Evolutionary conservation across 2,329 filamentous ascomycete genomes (phyloP), one percentile per base, ranked within the genome.

Genomic region (Fusarium veterinarium): DNA sequence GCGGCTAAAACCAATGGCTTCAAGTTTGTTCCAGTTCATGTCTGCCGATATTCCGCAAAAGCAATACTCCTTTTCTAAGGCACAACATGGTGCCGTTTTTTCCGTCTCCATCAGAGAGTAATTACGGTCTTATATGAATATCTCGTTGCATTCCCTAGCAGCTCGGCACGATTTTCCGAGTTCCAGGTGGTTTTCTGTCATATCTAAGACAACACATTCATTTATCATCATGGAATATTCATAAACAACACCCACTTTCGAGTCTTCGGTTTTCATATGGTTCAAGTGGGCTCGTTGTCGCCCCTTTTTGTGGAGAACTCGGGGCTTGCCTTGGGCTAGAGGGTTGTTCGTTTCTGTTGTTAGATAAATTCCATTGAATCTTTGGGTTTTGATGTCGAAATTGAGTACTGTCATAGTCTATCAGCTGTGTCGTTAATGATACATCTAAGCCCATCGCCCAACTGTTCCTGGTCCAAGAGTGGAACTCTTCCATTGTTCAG

Each of bases 121-220:
- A 60, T 44, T 28, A 49, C 41, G 35, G 51, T 64, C 42, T 60
- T 38, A 19, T 38, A 57, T 38, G 38, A 31, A 30, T 48, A 73
- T 73, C n/a, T 71, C 37, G 38, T 56, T 58, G 33, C 71, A 71
- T 73, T 73, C 61, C 70, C 57, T 41, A 42, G 44, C 51, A 25
- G 53, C 53, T 56, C 66, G 61, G 70, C 60, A 69, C 33, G 23
- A 42, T 61, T 51, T 67, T 68, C 64, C 63, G 55, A 35, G 25
- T 62, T 19, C 23, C n/a, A 53, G 53, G 30, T 37, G 62, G 40
- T 60, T 37, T n/a, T 25, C 23, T 20, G 45, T 67, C 20, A 35
- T 67, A 67, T 61, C 42, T 28, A 20, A 62, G 35, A 61, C 35
- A 42, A 17, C 19, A 23, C 30, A 31, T 14, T 20, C 25, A 40